Conservation (phyloP, 495 filamentous ascomycete species). For the Acidiella bohemica region DNA sequence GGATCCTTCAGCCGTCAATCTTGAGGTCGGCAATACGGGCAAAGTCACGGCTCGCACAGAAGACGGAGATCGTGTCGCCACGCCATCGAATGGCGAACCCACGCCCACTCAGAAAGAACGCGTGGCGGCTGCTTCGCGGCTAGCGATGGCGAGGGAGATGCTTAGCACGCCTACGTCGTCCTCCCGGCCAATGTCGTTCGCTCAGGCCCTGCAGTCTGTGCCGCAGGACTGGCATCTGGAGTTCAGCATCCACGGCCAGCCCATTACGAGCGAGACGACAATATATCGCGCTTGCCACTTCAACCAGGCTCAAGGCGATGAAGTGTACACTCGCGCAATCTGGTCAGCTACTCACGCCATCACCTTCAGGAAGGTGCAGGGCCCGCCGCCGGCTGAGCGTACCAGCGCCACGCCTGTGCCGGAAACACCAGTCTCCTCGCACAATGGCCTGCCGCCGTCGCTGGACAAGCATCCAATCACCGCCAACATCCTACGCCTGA, state of each 20-base stretch:
- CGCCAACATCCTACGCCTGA: conserved; percentile 72
- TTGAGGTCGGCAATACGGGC: conserved; percentile 80
- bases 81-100: conserved; percentile 54
- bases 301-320: conserved; percentile 48
- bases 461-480: conserved; percentile 71
- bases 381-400: conserved; percentile 74
- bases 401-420: conserved; percentile 42
- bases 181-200: conserved; percentile 55
- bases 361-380: conserved; percentile 75
- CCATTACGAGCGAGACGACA: conserved; percentile 80
- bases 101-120: conserved; percentile 25
- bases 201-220: conserved; percentile 59
- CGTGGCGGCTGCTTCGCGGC: conserved; percentile 36
- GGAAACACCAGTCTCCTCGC: conserved; percentile 25
- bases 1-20: conserved; percentile 79
- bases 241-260: conserved; percentile 76
- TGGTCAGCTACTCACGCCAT: conserved; percentile 86
- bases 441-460: conserved; percentile 59
- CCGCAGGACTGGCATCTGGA: conserved; percentile 98
- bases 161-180: conserved; percentile 29
- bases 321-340: conserved; percentile 56
- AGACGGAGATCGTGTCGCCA: conserved; percentile 80
- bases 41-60: conserved; percentile 95
- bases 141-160: conserved; percentile 29
- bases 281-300: conserved; percentile 91